Percentiles rank a stretch among this genome's conserved stretches.
These are phyloP conservation scores for Lepidium africanum DNA, from an alignment of 345 rosid genomes.

Conservation along the genomic window DNA sequence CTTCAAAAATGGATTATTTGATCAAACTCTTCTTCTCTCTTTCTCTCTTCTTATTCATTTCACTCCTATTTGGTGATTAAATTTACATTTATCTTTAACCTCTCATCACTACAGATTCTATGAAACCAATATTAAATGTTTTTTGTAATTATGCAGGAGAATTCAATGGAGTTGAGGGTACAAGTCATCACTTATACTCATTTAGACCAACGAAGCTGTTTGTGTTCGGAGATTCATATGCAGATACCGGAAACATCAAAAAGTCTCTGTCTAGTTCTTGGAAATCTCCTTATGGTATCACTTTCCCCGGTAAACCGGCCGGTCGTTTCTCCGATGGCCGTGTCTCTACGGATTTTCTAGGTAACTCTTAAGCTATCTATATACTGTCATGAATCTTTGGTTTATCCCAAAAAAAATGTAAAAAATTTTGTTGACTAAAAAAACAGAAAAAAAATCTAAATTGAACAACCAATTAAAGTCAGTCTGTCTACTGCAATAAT, in stretches of 20 bases:
- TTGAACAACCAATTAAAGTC: not conserved
- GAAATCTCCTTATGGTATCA: conserved; percentile 54
- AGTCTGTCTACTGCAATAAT: not conserved
- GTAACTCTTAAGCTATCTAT: conserved; percentile 16
- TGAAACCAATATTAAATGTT: not conserved
- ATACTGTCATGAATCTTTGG: too few relatives aligned
- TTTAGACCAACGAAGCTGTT: conserved; percentile 42
- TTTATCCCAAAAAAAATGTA: too few relatives aligned
- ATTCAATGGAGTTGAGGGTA: conserved; percentile 13
- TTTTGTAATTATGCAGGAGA: conserved; percentile 4
- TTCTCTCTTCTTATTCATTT: not conserved
- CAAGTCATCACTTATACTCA: conserved; percentile 9
- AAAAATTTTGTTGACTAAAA: not conserved
- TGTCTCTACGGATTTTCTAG: conserved; percentile 49
- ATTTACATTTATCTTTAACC: not conserved
- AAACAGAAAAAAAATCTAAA: not conserved
- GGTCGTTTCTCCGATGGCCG: conserved; percentile 68
- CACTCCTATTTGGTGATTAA: conserved; percentile 6
- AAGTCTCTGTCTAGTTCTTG: conserved; percentile 36
- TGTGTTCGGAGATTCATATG: conserved; percentile 64
- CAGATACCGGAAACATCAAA: conserved; percentile 52
- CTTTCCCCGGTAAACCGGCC: conserved; percentile 54
- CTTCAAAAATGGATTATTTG: conserved; percentile 23
- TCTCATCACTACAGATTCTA: not conserved
- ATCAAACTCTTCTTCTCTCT: conserved; percentile 19